A percentile compares a stretch with the other conserved stretches of the same genome.
Evolutionary conservation across 1,284 basidiomycete genomes (phyloP).

Genomic region (Boletus sp.): DNA sequence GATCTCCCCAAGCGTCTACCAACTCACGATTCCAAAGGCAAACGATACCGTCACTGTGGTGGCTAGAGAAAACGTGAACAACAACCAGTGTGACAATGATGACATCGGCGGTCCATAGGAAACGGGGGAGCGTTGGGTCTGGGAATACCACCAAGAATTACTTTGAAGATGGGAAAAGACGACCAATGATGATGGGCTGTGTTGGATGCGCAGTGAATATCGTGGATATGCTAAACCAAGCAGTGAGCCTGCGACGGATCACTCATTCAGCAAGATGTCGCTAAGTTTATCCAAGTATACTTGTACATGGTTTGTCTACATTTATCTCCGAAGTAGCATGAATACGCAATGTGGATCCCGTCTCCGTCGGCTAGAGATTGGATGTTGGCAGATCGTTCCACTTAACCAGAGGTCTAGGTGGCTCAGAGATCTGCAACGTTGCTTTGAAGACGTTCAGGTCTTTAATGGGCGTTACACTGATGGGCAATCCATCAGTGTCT

Average conservation of each 20-base stretch:
- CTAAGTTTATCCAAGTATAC: background rate
- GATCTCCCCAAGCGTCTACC: too few relatives aligned
- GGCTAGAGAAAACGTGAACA: too few relatives aligned
- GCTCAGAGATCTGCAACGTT: constrained; percentile 48
- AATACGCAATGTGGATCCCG: background rate
- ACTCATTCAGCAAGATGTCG: background rate
- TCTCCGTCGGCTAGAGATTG: constrained; percentile 36
- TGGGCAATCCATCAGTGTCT: constrained; percentile 45
- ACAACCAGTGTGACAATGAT: too few relatives aligned
- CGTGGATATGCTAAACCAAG: constrained; percentile 68
- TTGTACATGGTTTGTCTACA: background rate
- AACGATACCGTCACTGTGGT: too few relatives aligned
- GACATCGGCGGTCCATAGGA: constrained; percentile 54
- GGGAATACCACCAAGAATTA: constrained; percentile 64
- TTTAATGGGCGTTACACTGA: constrained; percentile 60
- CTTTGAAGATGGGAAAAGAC: constrained; percentile 65
- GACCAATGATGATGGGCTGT: constrained; percentile 30
- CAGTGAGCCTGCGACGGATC: constrained; percentile 46
- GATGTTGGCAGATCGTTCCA: constrained; percentile 67
- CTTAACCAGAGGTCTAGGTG: constrained; percentile 58
- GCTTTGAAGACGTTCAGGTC: constrained; percentile 76
- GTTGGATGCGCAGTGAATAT: constrained; percentile 55
- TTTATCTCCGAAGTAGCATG: background rate
- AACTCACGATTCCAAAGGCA: too few relatives aligned
- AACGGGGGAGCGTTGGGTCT: constrained; percentile 40